phyloP scores from a whole-genome alignment of 2,329 filamentous ascomycete genomes.

The Pyricularia grisea region DNA sequence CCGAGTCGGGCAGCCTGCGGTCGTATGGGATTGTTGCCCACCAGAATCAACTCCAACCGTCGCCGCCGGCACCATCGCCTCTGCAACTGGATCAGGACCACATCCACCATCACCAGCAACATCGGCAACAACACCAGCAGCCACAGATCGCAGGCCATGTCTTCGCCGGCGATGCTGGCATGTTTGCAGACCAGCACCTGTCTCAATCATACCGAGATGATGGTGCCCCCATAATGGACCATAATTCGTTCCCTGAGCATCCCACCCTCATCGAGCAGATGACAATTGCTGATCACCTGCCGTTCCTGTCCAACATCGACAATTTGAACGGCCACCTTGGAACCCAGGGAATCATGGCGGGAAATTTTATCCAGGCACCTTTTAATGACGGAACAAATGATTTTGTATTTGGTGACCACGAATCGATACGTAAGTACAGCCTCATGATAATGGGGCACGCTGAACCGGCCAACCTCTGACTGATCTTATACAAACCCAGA shows the following conservation, averaged over 20 bases:
- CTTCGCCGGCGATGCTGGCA: not conserved
- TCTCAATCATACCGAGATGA: not conserved
- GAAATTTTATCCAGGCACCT: not conserved
- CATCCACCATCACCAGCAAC: not conserved
- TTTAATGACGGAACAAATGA: not conserved
- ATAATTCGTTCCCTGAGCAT: not conserved
- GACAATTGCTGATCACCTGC: not conserved
- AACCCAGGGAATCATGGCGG: not conserved
- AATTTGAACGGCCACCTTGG: not conserved
- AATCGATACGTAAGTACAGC: not conserved
- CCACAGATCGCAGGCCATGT: not conserved
- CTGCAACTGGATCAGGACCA: conserved; percentile 28
- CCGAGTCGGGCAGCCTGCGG: conserved; percentile 39
- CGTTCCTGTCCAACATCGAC: not conserved
- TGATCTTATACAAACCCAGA: not conserved
- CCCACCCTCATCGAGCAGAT: not conserved
- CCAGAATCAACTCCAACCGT: conserved; percentile 20
- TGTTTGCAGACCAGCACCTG: not conserved
- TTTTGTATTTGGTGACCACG: conserved; percentile 8
- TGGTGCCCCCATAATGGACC: not conserved
- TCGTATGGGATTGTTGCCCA: conserved; percentile 37
- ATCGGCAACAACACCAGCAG: not conserved
- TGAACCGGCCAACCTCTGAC: not conserved
- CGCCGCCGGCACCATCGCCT: conserved; percentile 30
- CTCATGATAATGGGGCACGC: not conserved